Base-by-base conservation (phyloP, 2,329 filamentous ascomycete species). In the Sclerotinia borealis region DNA sequence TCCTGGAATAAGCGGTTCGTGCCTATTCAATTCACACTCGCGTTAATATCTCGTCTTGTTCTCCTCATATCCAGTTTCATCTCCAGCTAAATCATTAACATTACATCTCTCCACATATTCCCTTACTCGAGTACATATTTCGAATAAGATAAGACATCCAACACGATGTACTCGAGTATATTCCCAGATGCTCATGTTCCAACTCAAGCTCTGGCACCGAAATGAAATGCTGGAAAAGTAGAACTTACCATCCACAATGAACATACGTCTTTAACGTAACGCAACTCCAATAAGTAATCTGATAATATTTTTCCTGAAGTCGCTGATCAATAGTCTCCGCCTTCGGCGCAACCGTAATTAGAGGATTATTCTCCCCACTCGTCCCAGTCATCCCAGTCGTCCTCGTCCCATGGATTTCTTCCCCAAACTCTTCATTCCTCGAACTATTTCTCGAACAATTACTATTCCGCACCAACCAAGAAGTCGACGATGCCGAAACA, bases 241-340 rank as follows among this genome's bases (percentile, higher is more conserved):
- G 9, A 17, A 68, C 67, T 63, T 37, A 69, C 67, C 66, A 66
- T 13, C 71, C 72, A 63, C 72, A 73, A 65, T 67, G 64, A 9
- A 64, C 64, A 31, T 68, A 54, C 19, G 66, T 63, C 6, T 47
- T 63, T 52, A 66, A 56, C 9, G 68, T 70, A 51, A 70, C 61
- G 64, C 71, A 73, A n/a, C 67, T 69, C 51, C 63, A 71, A 58
- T 67, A 73, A 2, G 72, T 73, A 4, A 68, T 72, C n/a, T 69
- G 41, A 67, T 74, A 71, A 67, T 68, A 73, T 63, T 72, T 73
- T 63, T 68, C 61, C 56, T 67, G 54, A 5, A 71, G 48, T 37
- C 47, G 52, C n/a, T n/a, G n/a, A n/a, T n/a, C n/a, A 25, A 63
- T 48, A 10, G 68, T 61, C 3, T 63, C 63, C 17, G 43, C 31